These are phyloP conservation scores for Rhizopogon roseolus DNA, from an alignment of 768 basidiomycete species.

Conservation along the genomic window DNA sequence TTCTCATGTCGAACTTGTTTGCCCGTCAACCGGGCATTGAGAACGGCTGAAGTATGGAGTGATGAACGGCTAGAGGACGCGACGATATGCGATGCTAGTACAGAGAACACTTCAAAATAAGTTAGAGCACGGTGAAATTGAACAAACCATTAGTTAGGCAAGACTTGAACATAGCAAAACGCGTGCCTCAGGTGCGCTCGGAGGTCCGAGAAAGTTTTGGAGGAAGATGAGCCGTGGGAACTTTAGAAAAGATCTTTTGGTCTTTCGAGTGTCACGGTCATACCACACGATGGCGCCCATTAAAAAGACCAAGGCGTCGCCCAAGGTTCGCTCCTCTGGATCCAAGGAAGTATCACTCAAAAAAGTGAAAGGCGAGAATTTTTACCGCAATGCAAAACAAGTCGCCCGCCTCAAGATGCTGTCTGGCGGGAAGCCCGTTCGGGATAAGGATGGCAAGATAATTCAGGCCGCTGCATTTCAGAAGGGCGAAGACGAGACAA, in stretches of 20 bases:
- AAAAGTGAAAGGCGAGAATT: slow-evolving; percentile 91
- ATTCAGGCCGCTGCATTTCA: slow-evolving; percentile 93
- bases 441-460: slow-evolving; percentile 90
- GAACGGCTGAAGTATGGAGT: slow-evolving; percentile 46
- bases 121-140: neutral
- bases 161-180: slow-evolving; percentile 22
- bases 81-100: slow-evolving; percentile 31
- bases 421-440: slow-evolving; percentile 84
- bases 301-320: slow-evolving; percentile 26
- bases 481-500: slow-evolving; percentile 88
- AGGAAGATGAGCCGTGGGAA: slow-evolving; percentile 35
- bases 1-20: slow-evolving; percentile 33
- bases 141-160: slow-evolving; percentile 15
- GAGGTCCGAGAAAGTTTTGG: neutral
- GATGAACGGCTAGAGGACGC: slow-evolving; percentile 36
- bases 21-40: slow-evolving; percentile 31
- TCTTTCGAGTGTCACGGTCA: neutral
- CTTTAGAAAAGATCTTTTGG: slow-evolving; percentile 20
- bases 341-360: slow-evolving; percentile 52
- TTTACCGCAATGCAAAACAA: slow-evolving; percentile 94
- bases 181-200: neutral
- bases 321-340: slow-evolving; percentile 37
- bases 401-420: slow-evolving; percentile 87
- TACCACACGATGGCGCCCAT: slow-evolving; percentile 20
- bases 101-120: neutral